Percentiles rank a stretch among this genome's conserved stretches.
phyloP scores from a whole-genome alignment of 2,329 filamentous ascomycete genomes.

The Trichoderma oligosporum region DNA sequence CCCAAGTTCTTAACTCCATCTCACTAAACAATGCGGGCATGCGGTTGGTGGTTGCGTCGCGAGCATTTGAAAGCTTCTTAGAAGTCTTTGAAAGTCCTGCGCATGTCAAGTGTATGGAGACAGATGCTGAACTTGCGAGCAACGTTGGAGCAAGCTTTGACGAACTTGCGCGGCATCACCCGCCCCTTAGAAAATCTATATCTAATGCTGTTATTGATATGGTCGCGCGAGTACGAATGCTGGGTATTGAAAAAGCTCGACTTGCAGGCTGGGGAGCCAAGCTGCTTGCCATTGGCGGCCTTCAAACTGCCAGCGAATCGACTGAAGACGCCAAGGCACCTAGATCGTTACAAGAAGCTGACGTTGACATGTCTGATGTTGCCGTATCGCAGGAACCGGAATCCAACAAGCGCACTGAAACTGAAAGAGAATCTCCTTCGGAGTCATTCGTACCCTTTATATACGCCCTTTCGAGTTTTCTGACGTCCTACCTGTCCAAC shows the following conservation, averaged over 20 bases:
- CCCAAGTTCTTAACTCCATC: conserved; percentile 86
- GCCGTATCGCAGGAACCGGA: conserved; percentile 25
- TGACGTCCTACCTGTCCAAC: conserved; percentile 71
- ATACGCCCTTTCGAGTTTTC: conserved; percentile 70
- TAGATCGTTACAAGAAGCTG: conserved; percentile 38
- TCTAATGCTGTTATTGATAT: conserved; percentile 84
- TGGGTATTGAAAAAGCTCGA: conserved; percentile 68
- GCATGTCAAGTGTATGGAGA: conserved; percentile 80
- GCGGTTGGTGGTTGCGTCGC: conserved; percentile 78
- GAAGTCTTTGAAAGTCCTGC: conserved; percentile 93
- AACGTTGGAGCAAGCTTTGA: conserved; percentile 83
- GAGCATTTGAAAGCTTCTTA: conserved; percentile 80
- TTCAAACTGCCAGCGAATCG: conserved; percentile 47
- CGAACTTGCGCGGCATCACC: conserved; percentile 91
- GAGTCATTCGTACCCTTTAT: conserved; percentile 63
- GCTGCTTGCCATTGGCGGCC: conserved; percentile 59
- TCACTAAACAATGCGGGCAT: conserved; percentile 86
- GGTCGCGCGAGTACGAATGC: conserved; percentile 73
- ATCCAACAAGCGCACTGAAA: conserved; percentile 21
- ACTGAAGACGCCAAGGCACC: conserved; percentile 39
- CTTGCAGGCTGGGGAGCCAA: conserved; percentile 73
- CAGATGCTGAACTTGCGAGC: conserved; percentile 64
- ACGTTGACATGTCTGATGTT: conserved; percentile 65
- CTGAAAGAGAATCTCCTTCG: conserved; percentile 26
- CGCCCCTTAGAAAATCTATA: conserved; percentile 73